Evolutionary conservation across 305 asterid genomes (phyloP).

Genomic region (Fraxinus platypoda): DNA sequence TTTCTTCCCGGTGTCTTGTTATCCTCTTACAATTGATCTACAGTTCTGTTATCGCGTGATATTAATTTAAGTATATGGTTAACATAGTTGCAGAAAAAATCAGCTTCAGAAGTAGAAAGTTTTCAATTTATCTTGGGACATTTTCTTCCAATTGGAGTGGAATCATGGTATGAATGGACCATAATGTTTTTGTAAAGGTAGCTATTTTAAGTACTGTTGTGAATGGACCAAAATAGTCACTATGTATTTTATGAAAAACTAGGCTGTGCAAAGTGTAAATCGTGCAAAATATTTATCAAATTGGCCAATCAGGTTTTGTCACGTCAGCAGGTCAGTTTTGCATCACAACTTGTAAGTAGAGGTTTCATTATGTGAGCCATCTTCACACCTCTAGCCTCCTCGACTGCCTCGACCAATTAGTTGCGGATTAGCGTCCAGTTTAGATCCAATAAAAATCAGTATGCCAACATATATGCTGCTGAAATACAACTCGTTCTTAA

Average conservation of each 20-base stretch:
- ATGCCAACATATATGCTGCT: not conserved
- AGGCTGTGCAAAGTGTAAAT: not conserved
- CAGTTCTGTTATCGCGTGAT: not conserved
- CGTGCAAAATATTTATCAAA: not conserved
- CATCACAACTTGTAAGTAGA: not conserved
- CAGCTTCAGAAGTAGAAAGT: not conserved
- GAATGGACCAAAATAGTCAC: not conserved
- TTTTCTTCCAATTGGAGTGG: not conserved
- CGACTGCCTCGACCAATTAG: not conserved
- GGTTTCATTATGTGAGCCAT: not conserved
- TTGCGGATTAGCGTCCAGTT: not conserved
- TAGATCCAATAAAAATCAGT: not conserved
- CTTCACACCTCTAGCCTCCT: not conserved
- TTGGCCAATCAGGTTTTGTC: not conserved
- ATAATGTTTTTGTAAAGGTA: not conserved
- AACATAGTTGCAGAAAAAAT: not conserved
- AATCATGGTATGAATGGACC: not conserved
- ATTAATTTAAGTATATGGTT: not conserved
- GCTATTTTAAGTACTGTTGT: not conserved
- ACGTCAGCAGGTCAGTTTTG: not conserved
- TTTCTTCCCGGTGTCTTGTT: not conserved
- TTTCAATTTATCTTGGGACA: not conserved
- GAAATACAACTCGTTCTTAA: not conserved
- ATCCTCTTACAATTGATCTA: not conserved
- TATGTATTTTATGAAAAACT: not conserved